Percentiles rank a stretch among this genome's conserved stretches.
Evolutionary conservation across 208 protist genomes (phyloP).

Genomic region (Leishmania guyanensis): DNA sequence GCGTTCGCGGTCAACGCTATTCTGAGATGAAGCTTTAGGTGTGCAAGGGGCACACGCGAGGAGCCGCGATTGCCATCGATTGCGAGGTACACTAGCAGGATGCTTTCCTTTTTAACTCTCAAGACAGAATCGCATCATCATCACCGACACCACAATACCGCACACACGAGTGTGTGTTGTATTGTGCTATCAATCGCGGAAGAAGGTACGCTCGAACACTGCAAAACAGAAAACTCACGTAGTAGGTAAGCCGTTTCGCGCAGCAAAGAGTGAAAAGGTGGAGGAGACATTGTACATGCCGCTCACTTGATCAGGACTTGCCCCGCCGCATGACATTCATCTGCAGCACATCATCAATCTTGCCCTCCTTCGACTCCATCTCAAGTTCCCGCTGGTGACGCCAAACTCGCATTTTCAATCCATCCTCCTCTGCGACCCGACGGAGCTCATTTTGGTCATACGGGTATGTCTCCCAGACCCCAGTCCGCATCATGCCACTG

Average conservation of each 20-base stretch:
- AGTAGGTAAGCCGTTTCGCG: neutral
- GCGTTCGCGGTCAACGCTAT: neutral
- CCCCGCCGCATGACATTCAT: conserved; percentile 47
- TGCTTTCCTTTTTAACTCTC: neutral
- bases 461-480: conserved; percentile 72
- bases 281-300: no score
- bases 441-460: conserved; percentile 78
- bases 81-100: neutral
- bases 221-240: neutral
- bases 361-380: conserved; percentile 65
- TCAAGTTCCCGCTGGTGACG: conserved; percentile 77
- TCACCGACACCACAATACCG: no score
- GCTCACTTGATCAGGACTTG: conserved; percentile 3
- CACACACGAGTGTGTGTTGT: neutral
- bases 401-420: conserved; percentile 86
- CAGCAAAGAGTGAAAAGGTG: neutral
- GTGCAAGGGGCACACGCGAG: neutral
- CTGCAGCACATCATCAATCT: conserved; percentile 77
- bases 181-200: no score
- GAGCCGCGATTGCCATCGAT: neutral
- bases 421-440: conserved; percentile 72
- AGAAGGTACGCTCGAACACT: neutral
- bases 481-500: conserved; percentile 77
- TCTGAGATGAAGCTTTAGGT: neutral
- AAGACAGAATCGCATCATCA: neutral